A percentile compares a stretch with the other conserved stretches of the same genome.
Conservation (phyloP, 2,329 filamentous ascomycete species). For the Pseudopithomyces chartarum region DNA sequence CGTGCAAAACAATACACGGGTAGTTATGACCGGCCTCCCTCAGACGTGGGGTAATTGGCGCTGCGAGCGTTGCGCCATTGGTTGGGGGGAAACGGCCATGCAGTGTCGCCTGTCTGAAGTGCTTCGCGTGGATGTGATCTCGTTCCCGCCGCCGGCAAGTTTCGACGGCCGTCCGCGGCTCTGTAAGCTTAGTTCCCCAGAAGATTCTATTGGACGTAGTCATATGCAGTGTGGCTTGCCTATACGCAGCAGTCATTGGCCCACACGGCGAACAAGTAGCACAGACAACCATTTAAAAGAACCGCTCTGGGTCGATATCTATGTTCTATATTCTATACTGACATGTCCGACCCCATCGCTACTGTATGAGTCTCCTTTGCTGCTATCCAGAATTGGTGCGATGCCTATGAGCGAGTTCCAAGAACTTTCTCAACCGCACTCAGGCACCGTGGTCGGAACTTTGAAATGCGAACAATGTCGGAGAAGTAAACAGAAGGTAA, state of each 20-base stretch:
- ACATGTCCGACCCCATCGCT: background rate
- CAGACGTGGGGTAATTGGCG: background rate
- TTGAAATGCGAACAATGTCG: conserved; percentile 2
- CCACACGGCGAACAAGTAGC: background rate
- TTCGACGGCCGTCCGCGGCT: background rate
- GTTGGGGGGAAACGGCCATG: background rate
- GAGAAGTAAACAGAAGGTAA: background rate
- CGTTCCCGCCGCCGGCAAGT: background rate
- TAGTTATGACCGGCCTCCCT: background rate
- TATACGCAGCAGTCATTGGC: background rate
- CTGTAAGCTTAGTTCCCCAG: background rate
- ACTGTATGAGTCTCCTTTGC: background rate
- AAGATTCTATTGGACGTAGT: background rate
- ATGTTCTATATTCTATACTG: background rate
- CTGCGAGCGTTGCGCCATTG: background rate
- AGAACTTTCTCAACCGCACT: background rate
- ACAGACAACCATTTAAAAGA: background rate
- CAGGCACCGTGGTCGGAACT: background rate
- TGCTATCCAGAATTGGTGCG: background rate
- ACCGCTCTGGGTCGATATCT: background rate
- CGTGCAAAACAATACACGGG: background rate
- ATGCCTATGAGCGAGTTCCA: background rate
- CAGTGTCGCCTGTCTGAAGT: background rate
- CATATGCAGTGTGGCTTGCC: background rate
- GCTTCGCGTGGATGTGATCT: background rate